Evolutionary conservation across 2,329 filamentous ascomycete species (phyloP).

Genomic region (Fusarium verticillioides): DNA sequence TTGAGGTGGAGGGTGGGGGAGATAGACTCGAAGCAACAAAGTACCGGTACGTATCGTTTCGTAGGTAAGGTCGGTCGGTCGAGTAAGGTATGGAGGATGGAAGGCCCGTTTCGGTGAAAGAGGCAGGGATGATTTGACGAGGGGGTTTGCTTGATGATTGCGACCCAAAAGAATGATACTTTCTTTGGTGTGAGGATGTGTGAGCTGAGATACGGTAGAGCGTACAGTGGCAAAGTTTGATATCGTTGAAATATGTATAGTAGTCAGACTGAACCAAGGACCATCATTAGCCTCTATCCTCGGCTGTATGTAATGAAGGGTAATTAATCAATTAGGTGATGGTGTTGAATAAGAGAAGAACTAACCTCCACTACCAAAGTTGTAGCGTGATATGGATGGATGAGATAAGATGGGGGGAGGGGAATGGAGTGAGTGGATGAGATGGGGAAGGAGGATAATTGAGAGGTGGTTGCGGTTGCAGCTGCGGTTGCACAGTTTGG

Average conservation of each 20-base stretch:
- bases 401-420: slow-evolving; percentile 20
- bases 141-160: slow-evolving; percentile 23
- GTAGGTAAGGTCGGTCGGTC: not conserved
- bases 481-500: slow-evolving; percentile 34
- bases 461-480: slow-evolving; percentile 32
- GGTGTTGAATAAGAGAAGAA: slow-evolving; percentile 25
- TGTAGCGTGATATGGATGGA: slow-evolving; percentile 30
- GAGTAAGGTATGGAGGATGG: not conserved
- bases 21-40: slow-evolving; percentile 12
- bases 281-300: slow-evolving; percentile 7
- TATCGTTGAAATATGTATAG: not conserved
- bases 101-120: slow-evolving; percentile 44
- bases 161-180: slow-evolving; percentile 22
- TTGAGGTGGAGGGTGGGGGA: slow-evolving; percentile 31
- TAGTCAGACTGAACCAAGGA: not conserved
- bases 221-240: not conserved
- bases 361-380: slow-evolving; percentile 6
- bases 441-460: slow-evolving; percentile 31
- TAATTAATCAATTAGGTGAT: slow-evolving; percentile 14
- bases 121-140: slow-evolving; percentile 44
- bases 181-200: not conserved
- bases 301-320: not conserved
- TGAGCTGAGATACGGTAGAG: not conserved
- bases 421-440: slow-evolving; percentile 1
- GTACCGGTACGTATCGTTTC: slow-evolving; percentile 28